phyloP scores from a whole-genome alignment of 257 asterid species.

The Solanum chiquidenum region DNA sequence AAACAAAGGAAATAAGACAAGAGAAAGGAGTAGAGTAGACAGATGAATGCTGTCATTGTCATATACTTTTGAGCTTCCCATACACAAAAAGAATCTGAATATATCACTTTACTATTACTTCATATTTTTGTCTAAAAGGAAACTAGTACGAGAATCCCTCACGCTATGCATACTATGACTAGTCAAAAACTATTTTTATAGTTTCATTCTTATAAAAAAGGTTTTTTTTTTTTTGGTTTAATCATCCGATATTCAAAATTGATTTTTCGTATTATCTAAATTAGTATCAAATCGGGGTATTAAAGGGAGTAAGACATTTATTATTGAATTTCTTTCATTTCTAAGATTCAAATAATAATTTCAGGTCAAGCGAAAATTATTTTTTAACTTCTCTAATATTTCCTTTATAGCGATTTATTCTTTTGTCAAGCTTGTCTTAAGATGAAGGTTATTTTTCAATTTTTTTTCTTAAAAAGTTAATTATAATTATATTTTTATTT shows the following conservation, averaged over 20 bases:
- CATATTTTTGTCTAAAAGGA: constrained; percentile 8
- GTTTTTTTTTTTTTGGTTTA: not conserved
- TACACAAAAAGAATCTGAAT: not conserved
- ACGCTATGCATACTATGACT: not conserved
- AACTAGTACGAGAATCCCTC: constrained; percentile 40
- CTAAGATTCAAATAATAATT: not conserved
- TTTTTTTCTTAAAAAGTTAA: no score
- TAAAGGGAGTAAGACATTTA: not conserved
- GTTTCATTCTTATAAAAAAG: not conserved
- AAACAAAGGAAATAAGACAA: not conserved
- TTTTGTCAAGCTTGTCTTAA: no score
- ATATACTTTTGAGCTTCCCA: constrained; percentile 8
- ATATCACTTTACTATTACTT: not conserved
- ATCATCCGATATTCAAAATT: not conserved
- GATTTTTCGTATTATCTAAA: not conserved
- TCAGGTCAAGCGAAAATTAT: not conserved
- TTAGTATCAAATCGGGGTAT: not conserved
- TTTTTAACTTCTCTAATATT: not conserved
- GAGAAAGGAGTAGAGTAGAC: not conserved
- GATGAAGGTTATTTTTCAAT: no score
- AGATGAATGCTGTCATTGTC: constrained; percentile 21
- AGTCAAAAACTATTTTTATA: not conserved
- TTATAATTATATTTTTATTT: no score
- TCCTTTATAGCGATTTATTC: not conserved
- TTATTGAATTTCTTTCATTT: not conserved